phyloP scores from a whole-genome alignment of 1,284 basidiomycete species.

The Malassezia pachydermatis region DNA sequence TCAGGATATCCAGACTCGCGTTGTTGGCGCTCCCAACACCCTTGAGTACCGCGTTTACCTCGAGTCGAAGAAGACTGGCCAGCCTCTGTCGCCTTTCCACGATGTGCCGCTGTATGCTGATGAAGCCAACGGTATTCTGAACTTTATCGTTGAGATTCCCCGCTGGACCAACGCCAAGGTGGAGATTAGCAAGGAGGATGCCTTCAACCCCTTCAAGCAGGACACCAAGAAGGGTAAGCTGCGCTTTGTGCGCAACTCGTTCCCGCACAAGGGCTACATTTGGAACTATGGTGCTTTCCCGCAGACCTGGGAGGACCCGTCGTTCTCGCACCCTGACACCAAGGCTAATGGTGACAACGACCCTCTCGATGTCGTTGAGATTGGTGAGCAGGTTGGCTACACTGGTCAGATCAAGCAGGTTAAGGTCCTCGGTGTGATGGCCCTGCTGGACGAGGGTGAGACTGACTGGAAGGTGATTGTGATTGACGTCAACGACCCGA shows the following conservation, averaged over 20 bases:
- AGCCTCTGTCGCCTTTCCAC: slow-evolving; percentile 46
- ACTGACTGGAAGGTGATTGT: slow-evolving; percentile 53
- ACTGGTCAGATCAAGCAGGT: slow-evolving; percentile 98
- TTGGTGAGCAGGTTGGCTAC: slow-evolving; percentile 96
- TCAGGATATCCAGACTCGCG: slow-evolving; percentile 58
- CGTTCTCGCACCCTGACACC: slow-evolving; percentile 79
- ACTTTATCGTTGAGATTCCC: slow-evolving; percentile 63
- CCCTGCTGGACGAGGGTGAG: slow-evolving; percentile 55
- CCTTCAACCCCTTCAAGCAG: slow-evolving; percentile 99
- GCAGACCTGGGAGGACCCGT: slow-evolving; percentile 97
- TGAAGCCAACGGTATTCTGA: slow-evolving; percentile 56
- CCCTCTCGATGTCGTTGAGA: slow-evolving; percentile 98
- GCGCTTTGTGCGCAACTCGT: slow-evolving; percentile 97
- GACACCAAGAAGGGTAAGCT: slow-evolving; percentile 91
- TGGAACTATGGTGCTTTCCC: slow-evolving; percentile 63
- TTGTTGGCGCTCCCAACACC: slow-evolving; percentile 79
- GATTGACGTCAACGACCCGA: slow-evolving; percentile 90
- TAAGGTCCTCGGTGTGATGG: slow-evolving; percentile 99
- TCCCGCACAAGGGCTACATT: slow-evolving; percentile 91
- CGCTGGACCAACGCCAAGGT: slow-evolving; percentile 97
- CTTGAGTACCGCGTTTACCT: slow-evolving; percentile 90
- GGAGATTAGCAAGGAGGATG: slow-evolving; percentile 95
- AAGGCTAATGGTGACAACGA: slow-evolving; percentile 99
- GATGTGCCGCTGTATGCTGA: slow-evolving; percentile 47
- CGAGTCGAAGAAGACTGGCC: slow-evolving; percentile 53